phyloP scores from a whole-genome alignment of 768 basidiomycete genomes.

The Arthromyces matolae region DNA sequence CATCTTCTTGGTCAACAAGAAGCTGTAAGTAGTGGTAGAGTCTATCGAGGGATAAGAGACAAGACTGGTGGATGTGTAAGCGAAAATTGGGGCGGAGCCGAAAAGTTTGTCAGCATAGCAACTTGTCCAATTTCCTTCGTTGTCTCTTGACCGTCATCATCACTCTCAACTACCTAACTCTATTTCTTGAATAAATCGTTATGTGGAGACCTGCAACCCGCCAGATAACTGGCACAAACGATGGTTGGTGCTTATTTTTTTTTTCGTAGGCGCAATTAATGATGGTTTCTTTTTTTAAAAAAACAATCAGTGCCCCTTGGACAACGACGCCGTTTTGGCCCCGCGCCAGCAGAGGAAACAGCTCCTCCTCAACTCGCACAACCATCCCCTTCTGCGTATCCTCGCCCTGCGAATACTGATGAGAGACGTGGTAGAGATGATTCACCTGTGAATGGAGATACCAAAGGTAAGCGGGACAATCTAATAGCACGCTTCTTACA shows the following conservation, averaged over 20 bases:
- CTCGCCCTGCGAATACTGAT: constrained; percentile 58
- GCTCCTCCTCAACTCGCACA: constrained; percentile 84
- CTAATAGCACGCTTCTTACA: constrained; percentile 12
- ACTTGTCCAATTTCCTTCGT: constrained; percentile 21
- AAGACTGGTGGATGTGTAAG: constrained; percentile 18
- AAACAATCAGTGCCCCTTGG: constrained; percentile 79
- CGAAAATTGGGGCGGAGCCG: constrained; percentile 33
- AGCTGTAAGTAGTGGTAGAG: neutral
- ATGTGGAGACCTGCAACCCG: constrained; percentile 92
- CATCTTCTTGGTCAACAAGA: constrained; percentile 17
- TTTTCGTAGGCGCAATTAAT: constrained; percentile 13
- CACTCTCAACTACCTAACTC: constrained; percentile 18
- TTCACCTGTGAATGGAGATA: constrained; percentile 54
- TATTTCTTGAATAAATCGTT: constrained; percentile 36
- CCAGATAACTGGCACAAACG: constrained; percentile 90
- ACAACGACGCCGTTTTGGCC: constrained; percentile 87
- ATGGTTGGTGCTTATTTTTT: constrained; percentile 52
- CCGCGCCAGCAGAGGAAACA: constrained; percentile 76
- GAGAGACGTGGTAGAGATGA: constrained; percentile 63
- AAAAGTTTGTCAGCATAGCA: constrained; percentile 20
- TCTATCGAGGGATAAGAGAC: neutral
- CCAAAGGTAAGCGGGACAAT: constrained; percentile 65
- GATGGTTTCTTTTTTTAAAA: constrained; percentile 9
- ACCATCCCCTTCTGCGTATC: constrained; percentile 83
- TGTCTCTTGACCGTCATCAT: constrained; percentile 29